phyloP scores from a whole-genome alignment of 371 early-diverging fungal species.

The Parasitella parasitica region DNA sequence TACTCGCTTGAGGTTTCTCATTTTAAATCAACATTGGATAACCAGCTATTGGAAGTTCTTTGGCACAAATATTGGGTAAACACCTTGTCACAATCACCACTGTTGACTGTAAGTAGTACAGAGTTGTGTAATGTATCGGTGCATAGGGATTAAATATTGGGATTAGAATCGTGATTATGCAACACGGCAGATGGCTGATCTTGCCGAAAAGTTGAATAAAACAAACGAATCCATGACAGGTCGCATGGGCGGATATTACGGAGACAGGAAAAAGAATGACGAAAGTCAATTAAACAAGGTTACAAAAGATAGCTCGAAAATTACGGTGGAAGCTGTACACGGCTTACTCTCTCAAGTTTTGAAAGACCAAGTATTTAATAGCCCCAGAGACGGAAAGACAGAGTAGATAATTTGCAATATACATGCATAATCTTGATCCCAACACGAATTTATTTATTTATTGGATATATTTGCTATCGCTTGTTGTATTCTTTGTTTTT shows the following conservation, averaged over 20 bases:
- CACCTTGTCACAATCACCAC: slow-evolving; percentile 88
- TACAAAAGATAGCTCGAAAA: slow-evolving; percentile 79
- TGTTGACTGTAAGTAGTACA: slow-evolving; percentile 70
- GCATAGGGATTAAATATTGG: background rate
- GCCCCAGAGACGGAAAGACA: background rate
- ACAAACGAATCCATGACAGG: slow-evolving; percentile 64
- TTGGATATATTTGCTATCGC: no score
- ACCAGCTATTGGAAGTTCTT: slow-evolving; percentile 81
- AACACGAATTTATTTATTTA: no score
- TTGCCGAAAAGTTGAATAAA: slow-evolving; percentile 83
- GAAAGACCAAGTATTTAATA: slow-evolving; percentile 78
- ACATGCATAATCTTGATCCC: no score
- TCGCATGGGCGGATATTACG: slow-evolving; percentile 55
- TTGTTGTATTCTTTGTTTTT: no score
- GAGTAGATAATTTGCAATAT: no score
- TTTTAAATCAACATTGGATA: slow-evolving; percentile 92
- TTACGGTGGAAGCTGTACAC: slow-evolving; percentile 77
- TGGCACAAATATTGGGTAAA: slow-evolving; percentile 98
- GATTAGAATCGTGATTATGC: slow-evolving; percentile 79
- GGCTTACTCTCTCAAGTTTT: slow-evolving; percentile 81
- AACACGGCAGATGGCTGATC: slow-evolving; percentile 75
- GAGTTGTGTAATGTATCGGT: background rate
- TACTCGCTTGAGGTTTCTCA: slow-evolving; percentile 90
- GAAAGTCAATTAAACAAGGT: slow-evolving; percentile 72
- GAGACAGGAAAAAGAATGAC: slow-evolving; percentile 65